Evolutionary conservation across 768 basidiomycete species (phyloP).

Genomic region (Coprinopsis marcescibilis): DNA sequence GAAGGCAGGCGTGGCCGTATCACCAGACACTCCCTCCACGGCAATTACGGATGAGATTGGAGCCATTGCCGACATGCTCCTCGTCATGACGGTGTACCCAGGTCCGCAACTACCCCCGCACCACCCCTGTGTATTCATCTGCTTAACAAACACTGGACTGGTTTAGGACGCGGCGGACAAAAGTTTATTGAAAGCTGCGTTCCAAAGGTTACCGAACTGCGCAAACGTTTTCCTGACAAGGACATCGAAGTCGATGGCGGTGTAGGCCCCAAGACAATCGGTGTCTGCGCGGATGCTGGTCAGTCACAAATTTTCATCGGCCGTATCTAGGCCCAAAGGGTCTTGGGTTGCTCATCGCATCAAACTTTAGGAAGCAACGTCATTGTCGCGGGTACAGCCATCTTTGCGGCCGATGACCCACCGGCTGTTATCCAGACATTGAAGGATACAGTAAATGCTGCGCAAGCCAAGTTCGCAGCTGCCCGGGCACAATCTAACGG

Average conservation of each 20-base stretch:
- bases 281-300: constrained; percentile 87
- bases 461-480: constrained; percentile 41
- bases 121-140: neutral
- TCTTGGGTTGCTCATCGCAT: neutral
- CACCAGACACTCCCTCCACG: constrained; percentile 86
- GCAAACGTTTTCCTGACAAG: constrained; percentile 84
- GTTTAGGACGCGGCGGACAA: constrained; percentile 83
- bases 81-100: constrained; percentile 98
- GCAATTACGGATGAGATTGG: constrained; percentile 85
- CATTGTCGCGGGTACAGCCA: constrained; percentile 95
- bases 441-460: constrained; percentile 63
- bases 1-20: constrained; percentile 95
- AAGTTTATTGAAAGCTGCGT: constrained; percentile 93
- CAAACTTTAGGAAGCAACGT: constrained; percentile 80
- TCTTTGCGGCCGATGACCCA: constrained; percentile 80
- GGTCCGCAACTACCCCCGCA: constrained; percentile 38
- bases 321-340: neutral
- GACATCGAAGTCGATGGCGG: constrained; percentile 99
- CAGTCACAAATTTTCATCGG: constrained; percentile 11
- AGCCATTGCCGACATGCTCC: constrained; percentile 84
- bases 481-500: constrained; percentile 1
- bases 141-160: constrained; percentile 2
- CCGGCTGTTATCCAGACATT: constrained; percentile 69
- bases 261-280: constrained; percentile 87
- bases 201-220: constrained; percentile 87